A percentile compares a stretch with the other conserved stretches of the same genome.
Conservation (phyloP, 768 basidiomycete species). For the Boletus bicolor region DNA sequence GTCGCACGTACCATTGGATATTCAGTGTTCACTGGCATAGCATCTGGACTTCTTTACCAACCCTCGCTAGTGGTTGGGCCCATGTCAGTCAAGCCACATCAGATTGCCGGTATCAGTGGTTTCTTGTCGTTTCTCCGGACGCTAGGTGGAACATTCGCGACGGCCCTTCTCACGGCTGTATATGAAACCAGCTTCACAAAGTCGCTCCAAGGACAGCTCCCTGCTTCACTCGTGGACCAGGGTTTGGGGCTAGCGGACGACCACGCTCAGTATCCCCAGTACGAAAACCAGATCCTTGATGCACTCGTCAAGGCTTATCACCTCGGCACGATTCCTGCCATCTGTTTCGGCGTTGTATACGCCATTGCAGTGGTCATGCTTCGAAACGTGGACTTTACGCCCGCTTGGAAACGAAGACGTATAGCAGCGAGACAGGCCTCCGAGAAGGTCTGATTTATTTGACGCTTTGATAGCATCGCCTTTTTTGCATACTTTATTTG, state of each 20-base stretch:
- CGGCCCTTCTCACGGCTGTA: slow-evolving; percentile 34
- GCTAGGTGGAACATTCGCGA: slow-evolving; percentile 34
- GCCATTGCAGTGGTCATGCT: slow-evolving; percentile 31
- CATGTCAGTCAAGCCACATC: slow-evolving; percentile 33
- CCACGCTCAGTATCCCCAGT: slow-evolving; percentile 31
- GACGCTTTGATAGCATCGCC: slow-evolving; percentile 15
- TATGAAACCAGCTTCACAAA: slow-evolving; percentile 33
- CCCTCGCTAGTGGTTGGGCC: slow-evolving; percentile 36
- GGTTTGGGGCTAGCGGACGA: slow-evolving; percentile 32
- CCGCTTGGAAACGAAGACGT: slow-evolving; percentile 32
- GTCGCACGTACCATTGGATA: slow-evolving; percentile 29
- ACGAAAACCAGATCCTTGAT: slow-evolving; percentile 30
- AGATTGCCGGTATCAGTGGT: slow-evolving; percentile 36
- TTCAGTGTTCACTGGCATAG: slow-evolving; percentile 30
- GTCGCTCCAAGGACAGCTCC: slow-evolving; percentile 27
- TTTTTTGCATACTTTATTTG: slow-evolving; percentile 22
- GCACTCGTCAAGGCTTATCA: slow-evolving; percentile 36
- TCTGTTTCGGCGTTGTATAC: slow-evolving; percentile 33
- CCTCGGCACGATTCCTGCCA: slow-evolving; percentile 32
- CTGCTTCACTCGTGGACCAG: slow-evolving; percentile 29
- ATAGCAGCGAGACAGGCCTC: slow-evolving; percentile 24
- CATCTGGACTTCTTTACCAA: slow-evolving; percentile 34
- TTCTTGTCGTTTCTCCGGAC: slow-evolving; percentile 36
- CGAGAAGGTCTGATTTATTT: slow-evolving; percentile 20
- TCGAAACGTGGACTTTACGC: slow-evolving; percentile 32